Percentiles rank a stretch among this genome's conserved stretches.
Evolutionary conservation across 441 rosid species (phyloP).

Genomic region (Euphorbia schlechtendalii): DNA sequence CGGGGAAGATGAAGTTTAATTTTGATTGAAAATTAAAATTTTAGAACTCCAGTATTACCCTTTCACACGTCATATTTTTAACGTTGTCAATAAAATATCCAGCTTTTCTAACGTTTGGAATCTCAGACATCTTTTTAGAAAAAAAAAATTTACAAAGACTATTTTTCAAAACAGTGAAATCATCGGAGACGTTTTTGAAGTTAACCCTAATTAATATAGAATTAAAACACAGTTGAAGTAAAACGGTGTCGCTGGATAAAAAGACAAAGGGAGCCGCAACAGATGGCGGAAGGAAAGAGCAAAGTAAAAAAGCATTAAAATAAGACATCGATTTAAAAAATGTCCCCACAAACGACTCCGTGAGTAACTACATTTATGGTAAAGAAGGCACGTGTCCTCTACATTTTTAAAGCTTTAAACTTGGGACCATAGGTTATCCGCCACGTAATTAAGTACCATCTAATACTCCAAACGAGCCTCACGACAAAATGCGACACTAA

Average conservation of each 20-base stretch:
- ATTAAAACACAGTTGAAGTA: background rate
- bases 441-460: conserved; percentile 21
- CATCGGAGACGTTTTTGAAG: no score
- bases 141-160: no score
- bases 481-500: conserved; percentile 13
- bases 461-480: conserved; percentile 7
- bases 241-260: background rate
- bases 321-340: conserved; percentile 15
- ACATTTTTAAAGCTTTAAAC: conserved; percentile 8
- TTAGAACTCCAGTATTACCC: no score
- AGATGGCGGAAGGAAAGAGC: conserved; percentile 26
- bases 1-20: no score
- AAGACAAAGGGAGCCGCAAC: conserved; percentile 8
- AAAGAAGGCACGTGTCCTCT: conserved; percentile 25
- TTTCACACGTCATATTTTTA: no score
- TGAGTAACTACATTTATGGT: background rate
- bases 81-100: no score
- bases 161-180: no score
- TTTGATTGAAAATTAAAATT: no score
- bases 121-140: no score
- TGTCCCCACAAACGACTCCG: conserved; percentile 28
- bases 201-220: background rate
- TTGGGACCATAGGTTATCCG: conserved; percentile 18
- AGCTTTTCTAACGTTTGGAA: no score
- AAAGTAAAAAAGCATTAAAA: conserved; percentile 5